Percentiles rank a stretch among this genome's conserved stretches.
These are phyloP conservation scores for Trichoderma cornu-damae DNA, from an alignment of 2,329 filamentous ascomycete species.

Conservation along the genomic window DNA sequence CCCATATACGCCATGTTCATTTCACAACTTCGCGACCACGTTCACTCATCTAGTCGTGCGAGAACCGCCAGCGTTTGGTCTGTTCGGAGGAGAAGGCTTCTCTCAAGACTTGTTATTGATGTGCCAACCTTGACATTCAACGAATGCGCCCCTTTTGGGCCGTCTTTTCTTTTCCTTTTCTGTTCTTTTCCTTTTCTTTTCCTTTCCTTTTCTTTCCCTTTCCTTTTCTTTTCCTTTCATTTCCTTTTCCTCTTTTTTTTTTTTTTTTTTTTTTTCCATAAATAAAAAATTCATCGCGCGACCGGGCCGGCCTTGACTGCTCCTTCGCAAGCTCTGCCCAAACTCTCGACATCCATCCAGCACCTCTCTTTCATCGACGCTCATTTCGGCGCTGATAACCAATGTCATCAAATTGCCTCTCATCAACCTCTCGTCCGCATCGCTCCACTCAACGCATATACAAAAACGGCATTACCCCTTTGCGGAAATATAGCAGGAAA, in stretches of 20 bases:
- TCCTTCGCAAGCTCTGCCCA: constrained; percentile 31
- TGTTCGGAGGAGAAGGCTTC: neutral
- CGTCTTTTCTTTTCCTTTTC: too few species aligned
- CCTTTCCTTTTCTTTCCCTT: too few species aligned
- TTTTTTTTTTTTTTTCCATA: too few species aligned
- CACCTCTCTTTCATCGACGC: constrained; percentile 29
- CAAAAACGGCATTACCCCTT: constrained; percentile 26
- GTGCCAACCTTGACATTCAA: neutral
- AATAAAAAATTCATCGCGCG: too few species aligned
- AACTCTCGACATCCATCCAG: constrained; percentile 34
- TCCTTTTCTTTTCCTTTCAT: too few species aligned
- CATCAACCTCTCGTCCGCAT: constrained; percentile 29
- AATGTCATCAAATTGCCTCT: constrained; percentile 28
- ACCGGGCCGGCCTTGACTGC: neutral
- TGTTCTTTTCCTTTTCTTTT: too few species aligned
- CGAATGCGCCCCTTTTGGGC: neutral
- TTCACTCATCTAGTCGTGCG: neutral
- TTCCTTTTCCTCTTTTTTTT: too few species aligned
- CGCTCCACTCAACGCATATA: constrained; percentile 33
- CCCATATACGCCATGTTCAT: constrained; percentile 6
- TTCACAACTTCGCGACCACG: neutral
- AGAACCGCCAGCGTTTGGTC: neutral
- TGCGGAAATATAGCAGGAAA: too few species aligned
- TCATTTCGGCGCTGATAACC: constrained; percentile 31
- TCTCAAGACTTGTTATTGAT: neutral